These are phyloP conservation scores for Mycena galericulata DNA, from an alignment of 768 basidiomycete species.

Conservation along the genomic window DNA sequence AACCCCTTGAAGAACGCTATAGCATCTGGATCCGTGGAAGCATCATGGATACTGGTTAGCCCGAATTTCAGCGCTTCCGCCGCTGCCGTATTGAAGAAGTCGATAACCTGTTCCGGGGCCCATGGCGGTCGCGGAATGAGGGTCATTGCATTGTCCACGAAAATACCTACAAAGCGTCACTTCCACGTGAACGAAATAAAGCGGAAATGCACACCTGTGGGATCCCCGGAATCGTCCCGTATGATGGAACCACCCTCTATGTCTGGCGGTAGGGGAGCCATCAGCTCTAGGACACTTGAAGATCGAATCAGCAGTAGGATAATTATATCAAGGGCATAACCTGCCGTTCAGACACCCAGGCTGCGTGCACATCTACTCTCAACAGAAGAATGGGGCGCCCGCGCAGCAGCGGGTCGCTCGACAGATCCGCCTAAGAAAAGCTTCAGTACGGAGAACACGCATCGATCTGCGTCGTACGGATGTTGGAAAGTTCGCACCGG, in stretches of 20 bases:
- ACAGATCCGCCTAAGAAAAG: conserved; percentile 74
- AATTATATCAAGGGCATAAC: background rate
- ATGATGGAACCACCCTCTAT: conserved; percentile 55
- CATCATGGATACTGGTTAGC: conserved; percentile 91
- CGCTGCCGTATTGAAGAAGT: conserved; percentile 73
- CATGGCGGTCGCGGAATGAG: conserved; percentile 77
- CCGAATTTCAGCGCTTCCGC: conserved; percentile 81
- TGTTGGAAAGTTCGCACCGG: conserved; percentile 71
- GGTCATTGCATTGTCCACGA: conserved; percentile 90
- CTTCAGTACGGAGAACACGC: background rate
- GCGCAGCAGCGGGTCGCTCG: conserved; percentile 72
- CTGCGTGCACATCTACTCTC: conserved; percentile 87
- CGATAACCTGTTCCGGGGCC: conserved; percentile 67
- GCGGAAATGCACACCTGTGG: conserved; percentile 59
- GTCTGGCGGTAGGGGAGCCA: conserved; percentile 70
- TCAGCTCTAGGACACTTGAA: conserved; percentile 65
- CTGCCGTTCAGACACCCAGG: conserved; percentile 81
- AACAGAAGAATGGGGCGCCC: conserved; percentile 79
- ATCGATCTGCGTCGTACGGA: conserved; percentile 61
- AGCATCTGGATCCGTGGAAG: conserved; percentile 59
- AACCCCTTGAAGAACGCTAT: conserved; percentile 78
- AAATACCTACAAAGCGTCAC: conserved; percentile 60
- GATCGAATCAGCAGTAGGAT: background rate
- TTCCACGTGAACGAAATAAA: background rate
- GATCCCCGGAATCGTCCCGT: conserved; percentile 60